phyloP scores from a whole-genome alignment of 305 asterid genomes.

The Fraxinus xanthoxyloides region DNA sequence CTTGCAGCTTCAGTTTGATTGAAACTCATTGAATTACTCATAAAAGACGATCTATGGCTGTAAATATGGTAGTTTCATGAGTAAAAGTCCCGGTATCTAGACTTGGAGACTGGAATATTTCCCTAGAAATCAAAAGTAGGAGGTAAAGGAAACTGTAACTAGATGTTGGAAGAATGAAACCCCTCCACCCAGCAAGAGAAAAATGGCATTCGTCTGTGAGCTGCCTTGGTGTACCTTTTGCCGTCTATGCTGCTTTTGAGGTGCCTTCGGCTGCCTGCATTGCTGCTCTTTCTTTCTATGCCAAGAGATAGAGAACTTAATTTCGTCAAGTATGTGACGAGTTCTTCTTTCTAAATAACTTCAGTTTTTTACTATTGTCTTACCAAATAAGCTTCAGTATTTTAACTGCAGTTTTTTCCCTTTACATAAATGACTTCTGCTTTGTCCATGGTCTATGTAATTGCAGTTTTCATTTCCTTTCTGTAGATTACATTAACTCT shows the following conservation, averaged over 20 bases:
- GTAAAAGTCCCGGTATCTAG: neutral
- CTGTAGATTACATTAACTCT: neutral
- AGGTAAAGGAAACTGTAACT: neutral
- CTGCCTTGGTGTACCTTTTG: neutral
- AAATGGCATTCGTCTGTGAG: neutral
- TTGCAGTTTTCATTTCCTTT: neutral
- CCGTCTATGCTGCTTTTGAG: neutral
- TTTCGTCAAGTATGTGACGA: neutral
- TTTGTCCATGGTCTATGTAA: neutral
- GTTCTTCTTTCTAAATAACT: neutral
- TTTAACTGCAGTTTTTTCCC: neutral
- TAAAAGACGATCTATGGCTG: conserved; percentile 14
- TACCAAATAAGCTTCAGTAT: neutral
- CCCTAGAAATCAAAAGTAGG: neutral
- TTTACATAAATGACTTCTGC: neutral
- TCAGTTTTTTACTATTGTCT: neutral
- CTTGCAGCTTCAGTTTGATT: neutral
- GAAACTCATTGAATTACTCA: conserved; percentile 3
- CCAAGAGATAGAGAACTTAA: neutral
- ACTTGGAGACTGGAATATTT: too few relatives aligned
- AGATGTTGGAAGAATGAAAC: neutral
- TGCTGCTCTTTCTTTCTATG: neutral
- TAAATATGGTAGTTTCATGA: conserved; percentile 21
- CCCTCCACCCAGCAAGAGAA: neutral
- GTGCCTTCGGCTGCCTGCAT: neutral